phyloP scores from a whole-genome alignment of 257 asterid species.

The Solanum dulcamara region DNA sequence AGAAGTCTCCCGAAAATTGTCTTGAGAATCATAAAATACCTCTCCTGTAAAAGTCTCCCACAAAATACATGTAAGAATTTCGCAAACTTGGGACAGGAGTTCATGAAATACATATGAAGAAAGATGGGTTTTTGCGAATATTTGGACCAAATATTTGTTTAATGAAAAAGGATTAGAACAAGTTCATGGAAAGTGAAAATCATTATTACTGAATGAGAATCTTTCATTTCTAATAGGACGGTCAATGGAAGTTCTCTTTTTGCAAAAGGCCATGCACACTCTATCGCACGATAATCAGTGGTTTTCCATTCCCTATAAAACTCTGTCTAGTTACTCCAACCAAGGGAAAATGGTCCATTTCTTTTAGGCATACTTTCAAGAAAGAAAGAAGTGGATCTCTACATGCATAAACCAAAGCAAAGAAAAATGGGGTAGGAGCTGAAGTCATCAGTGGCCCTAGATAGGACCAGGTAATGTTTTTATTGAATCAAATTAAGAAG shows the following conservation, averaged over 20 bases:
- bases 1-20: constrained; percentile 23
- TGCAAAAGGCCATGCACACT: background rate
- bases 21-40: constrained; percentile 65
- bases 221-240: background rate
- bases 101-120: background rate
- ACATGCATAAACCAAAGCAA: background rate
- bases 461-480: background rate
- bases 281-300: background rate
- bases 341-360: background rate
- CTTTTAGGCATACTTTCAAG: background rate
- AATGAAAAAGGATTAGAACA: background rate
- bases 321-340: background rate
- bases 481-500: background rate
- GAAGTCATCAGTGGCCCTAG: background rate
- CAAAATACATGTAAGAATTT: constrained; percentile 1
- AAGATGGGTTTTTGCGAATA: background rate
- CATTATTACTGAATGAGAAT: background rate
- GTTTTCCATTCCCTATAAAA: background rate
- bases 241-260: background rate
- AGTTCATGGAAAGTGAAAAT: background rate
- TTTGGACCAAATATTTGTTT: background rate
- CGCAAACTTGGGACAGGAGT: background rate
- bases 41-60: constrained; percentile 48
- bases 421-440: background rate
- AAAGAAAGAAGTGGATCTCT: background rate